Percentiles rank a stretch among this genome's conserved stretches.
Evolutionary conservation across 2,329 filamentous ascomycete genomes (phyloP).

Genomic region (Thelonectria rubi): DNA sequence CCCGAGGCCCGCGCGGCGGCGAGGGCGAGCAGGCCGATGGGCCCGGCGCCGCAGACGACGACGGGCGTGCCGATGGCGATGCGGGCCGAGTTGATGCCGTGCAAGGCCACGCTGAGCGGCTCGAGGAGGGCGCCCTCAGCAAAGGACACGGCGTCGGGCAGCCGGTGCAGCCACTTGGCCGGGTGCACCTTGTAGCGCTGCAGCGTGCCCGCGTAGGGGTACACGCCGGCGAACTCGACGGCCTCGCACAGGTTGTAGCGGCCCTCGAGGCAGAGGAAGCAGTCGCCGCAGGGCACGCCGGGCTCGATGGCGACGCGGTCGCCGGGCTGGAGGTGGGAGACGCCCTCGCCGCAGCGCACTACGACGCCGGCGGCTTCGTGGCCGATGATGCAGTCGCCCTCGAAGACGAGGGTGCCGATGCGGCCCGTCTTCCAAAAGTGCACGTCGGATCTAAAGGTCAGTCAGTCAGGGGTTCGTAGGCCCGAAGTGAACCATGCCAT

Average conservation of each 20-base stretch:
- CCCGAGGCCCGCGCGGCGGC: slow-evolving; percentile 68
- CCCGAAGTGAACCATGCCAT: slow-evolving; percentile 22
- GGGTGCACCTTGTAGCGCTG: slow-evolving; percentile 70
- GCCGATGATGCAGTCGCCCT: slow-evolving; percentile 71
- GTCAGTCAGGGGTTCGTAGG: not conserved
- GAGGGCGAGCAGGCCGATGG: slow-evolving; percentile 68
- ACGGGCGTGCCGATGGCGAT: slow-evolving; percentile 64
- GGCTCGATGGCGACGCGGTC: slow-evolving; percentile 75
- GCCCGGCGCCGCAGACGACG: slow-evolving; percentile 69
- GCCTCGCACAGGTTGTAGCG: slow-evolving; percentile 72
- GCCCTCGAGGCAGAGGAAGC: slow-evolving; percentile 67
- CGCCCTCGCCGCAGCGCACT: slow-evolving; percentile 63
- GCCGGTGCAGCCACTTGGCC: slow-evolving; percentile 66
- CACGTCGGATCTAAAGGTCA: slow-evolving; percentile 64
- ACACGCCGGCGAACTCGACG: slow-evolving; percentile 69
- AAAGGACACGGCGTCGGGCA: slow-evolving; percentile 65
- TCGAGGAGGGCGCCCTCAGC: slow-evolving; percentile 70
- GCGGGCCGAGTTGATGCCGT: slow-evolving; percentile 63
- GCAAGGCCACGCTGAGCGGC: slow-evolving; percentile 69
- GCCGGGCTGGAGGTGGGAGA: slow-evolving; percentile 59
- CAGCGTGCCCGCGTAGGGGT: slow-evolving; percentile 67
- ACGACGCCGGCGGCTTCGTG: slow-evolving; percentile 72
- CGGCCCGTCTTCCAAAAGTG: slow-evolving; percentile 73
- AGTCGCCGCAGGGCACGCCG: slow-evolving; percentile 69
- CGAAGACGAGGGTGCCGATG: slow-evolving; percentile 70